These are phyloP conservation scores for Cutaneotrichosporon cutaneum DNA, from an alignment of 1,284 basidiomycete genomes.

Conservation along the genomic window DNA sequence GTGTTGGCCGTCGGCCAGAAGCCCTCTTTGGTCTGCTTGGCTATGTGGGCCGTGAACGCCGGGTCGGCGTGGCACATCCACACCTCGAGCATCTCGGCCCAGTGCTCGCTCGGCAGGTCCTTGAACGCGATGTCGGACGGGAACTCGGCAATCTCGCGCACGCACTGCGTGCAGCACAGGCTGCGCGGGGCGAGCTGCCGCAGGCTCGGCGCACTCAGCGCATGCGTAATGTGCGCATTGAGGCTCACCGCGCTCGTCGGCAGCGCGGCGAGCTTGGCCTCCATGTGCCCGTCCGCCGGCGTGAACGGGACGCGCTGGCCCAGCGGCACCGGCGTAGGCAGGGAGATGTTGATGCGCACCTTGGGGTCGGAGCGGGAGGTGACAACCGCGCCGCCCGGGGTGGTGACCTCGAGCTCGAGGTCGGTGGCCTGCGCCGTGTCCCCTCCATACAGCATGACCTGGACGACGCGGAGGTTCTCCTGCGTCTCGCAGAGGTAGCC, in stretches of 20 bases:
- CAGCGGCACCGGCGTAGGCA: conserved; percentile 64
- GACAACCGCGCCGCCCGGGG: conserved; percentile 61
- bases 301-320: conserved; percentile 53
- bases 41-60: conserved; percentile 67
- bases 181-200: conserved; percentile 37
- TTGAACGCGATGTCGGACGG: conserved; percentile 62
- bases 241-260: conserved; percentile 42
- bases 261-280: conserved; percentile 63
- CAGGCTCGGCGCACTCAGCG: conserved; percentile 41
- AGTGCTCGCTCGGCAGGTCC: conserved; percentile 90
- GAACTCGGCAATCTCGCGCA: conserved; percentile 71
- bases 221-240: conserved; percentile 36
- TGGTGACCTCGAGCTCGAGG: conserved; percentile 30
- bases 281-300: conserved; percentile 56
- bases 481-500: conserved; percentile 77
- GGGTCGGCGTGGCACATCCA: conserved; percentile 98
- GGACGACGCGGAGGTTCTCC: conserved; percentile 71
- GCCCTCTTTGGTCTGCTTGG: conserved; percentile 64
- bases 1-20: conserved; percentile 74
- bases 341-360: conserved; percentile 61
- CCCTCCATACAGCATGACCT: conserved; percentile 60
- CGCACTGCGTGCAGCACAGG: conserved; percentile 50
- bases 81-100: conserved; percentile 93
- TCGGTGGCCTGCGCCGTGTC: conserved; percentile 28
- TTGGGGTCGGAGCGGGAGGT: conserved; percentile 62